Conservation (phyloP, 2,329 filamentous ascomycete genomes). For the Pyrenophora teres region DNA sequence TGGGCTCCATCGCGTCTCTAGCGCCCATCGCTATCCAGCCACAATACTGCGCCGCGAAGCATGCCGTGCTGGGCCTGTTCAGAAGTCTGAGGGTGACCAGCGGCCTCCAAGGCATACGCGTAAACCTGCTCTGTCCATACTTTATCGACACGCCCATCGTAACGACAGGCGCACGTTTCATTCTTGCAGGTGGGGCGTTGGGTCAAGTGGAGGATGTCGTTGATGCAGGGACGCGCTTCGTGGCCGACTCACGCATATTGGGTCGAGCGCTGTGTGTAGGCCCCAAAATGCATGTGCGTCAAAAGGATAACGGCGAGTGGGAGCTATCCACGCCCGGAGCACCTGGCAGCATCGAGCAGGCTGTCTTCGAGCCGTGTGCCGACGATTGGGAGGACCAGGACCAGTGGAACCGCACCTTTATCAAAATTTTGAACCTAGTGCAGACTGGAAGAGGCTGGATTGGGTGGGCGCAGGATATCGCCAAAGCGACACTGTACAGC, state of each 20-base stretch:
- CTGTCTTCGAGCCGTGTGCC: constrained; percentile 65
- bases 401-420: constrained; percentile 59
- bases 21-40: constrained; percentile 48
- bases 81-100: constrained; percentile 60
- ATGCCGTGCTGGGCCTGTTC: constrained; percentile 69
- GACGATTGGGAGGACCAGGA: constrained; percentile 64
- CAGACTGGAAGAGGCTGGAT: constrained; percentile 59
- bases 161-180: constrained; percentile 50
- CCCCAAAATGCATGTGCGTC: constrained; percentile 57
- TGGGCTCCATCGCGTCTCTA: constrained; percentile 65
- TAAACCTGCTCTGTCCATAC: constrained; percentile 71
- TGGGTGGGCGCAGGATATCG: constrained; percentile 53
- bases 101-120: constrained; percentile 58
- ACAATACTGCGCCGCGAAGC: constrained; percentile 67
- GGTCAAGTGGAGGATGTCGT: constrained; percentile 64
- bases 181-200: constrained; percentile 62
- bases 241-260: constrained; percentile 62
- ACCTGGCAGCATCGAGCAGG: constrained; percentile 47
- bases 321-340: constrained; percentile 31
- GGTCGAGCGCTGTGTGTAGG: constrained; percentile 64
- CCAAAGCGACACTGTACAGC: constrained; percentile 34
- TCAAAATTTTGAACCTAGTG: constrained; percentile 60
- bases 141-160: constrained; percentile 68
- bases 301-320: constrained; percentile 46
- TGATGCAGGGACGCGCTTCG: constrained; percentile 65